phyloP scores from a whole-genome alignment of 2,329 filamentous ascomycete genomes.

The Neophaeococcomyces mojaviensis region DNA sequence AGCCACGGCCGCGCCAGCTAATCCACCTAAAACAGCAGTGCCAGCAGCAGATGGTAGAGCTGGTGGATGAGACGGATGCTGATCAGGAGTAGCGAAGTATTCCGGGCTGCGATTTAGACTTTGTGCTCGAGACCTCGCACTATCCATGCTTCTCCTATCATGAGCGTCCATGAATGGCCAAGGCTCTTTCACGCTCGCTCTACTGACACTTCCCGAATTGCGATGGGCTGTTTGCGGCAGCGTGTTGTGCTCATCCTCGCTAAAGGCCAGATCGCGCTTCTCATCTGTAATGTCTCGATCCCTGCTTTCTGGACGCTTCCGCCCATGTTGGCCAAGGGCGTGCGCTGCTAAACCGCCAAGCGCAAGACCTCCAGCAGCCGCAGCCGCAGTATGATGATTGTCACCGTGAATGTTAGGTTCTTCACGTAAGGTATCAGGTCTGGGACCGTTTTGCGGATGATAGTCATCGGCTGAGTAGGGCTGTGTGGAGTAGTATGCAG shows the following conservation, averaged over 20 bases:
- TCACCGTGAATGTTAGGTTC: constrained; percentile 3
- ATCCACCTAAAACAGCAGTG: not conserved
- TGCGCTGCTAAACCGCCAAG: constrained; percentile 12
- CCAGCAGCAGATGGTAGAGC: not conserved
- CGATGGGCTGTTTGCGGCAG: not conserved
- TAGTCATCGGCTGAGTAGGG: constrained; percentile 5
- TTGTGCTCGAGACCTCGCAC: not conserved
- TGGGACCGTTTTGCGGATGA: not conserved
- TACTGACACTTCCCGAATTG: constrained; percentile 2
- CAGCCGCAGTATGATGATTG: constrained; percentile 12
- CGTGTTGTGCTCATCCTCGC: not conserved
- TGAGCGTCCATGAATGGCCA: constrained; percentile 14
- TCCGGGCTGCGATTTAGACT: not conserved
- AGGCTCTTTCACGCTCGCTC: constrained; percentile 13
- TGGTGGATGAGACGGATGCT: not conserved
- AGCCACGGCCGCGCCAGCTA: not conserved
- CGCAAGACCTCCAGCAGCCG: constrained; percentile 16
- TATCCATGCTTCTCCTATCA: not conserved
- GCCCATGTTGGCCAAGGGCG: constrained; percentile 11
- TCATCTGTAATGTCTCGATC: not conserved
- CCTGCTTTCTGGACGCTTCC: constrained; percentile 7
- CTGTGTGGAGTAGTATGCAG: constrained; percentile 2
- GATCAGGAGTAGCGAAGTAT: constrained; percentile 1
- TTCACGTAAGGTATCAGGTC: not conserved
- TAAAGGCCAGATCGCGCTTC: not conserved